These are phyloP conservation scores for Planoprotostelium fungivorum DNA, from an alignment of 78 protist genomes.

Conservation along the genomic window DNA sequence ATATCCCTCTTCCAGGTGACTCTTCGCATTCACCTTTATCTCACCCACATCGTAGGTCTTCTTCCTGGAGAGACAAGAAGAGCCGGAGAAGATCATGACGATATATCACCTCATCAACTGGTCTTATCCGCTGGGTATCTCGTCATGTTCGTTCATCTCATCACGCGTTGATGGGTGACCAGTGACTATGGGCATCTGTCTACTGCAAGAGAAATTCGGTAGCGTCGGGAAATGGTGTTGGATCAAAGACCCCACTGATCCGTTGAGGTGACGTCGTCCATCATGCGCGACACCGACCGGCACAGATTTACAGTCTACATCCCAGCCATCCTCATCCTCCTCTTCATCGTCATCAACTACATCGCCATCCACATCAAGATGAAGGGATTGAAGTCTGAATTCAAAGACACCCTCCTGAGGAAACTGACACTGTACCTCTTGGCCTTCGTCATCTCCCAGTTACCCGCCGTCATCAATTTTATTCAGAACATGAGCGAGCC, in stretches of 20 bases:
- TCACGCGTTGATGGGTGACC: too few species aligned
- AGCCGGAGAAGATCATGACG: not conserved
- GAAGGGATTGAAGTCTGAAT: not conserved
- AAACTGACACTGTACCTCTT: constrained; percentile 37
- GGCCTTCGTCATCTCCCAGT: constrained; percentile 45
- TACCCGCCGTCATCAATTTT: constrained; percentile 52
- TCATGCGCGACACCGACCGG: not conserved
- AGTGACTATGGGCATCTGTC: not conserved
- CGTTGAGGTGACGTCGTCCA: not conserved
- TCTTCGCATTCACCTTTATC: not conserved
- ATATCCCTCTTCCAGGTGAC: not conserved
- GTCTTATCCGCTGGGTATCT: not conserved
- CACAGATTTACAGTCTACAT: not conserved
- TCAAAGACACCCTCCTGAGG: not conserved
- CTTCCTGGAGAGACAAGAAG: not conserved
- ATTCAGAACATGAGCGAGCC: constrained; percentile 44
- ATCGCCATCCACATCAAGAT: not conserved
- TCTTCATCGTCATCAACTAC: not conserved
- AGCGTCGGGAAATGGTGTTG: not conserved
- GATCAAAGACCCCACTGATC: not conserved
- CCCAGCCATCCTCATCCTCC: not conserved
- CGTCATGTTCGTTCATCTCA: not conserved
- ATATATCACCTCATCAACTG: not conserved
- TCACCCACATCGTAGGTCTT: not conserved
- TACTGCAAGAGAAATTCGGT: not conserved